Percentiles rank a stretch among this genome's conserved stretches.
Evolutionary conservation across 2,329 filamentous ascomycete genomes (phyloP).

Genomic region (Tolypocladium paradoxum): DNA sequence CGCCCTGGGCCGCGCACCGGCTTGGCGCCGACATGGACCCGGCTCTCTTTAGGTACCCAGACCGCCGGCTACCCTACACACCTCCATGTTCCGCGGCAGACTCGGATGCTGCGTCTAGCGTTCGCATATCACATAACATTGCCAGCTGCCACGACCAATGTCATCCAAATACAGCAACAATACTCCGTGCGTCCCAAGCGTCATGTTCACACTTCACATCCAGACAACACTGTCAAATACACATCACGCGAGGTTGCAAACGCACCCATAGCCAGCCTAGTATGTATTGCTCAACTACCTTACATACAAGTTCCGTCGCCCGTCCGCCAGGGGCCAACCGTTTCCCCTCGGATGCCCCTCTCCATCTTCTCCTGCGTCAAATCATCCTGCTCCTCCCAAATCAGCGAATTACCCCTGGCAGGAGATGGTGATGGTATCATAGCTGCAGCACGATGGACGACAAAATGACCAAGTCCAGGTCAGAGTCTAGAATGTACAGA

Average conservation of each 20-base stretch:
- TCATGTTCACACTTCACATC: too few species aligned
- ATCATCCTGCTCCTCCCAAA: slow-evolving; percentile 5
- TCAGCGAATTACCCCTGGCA: slow-evolving; percentile 19
- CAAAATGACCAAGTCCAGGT: slow-evolving; percentile 19
- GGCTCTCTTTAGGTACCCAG: too few species aligned
- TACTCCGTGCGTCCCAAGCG: too few species aligned
- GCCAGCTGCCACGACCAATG: too few species aligned
- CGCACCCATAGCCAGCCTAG: not conserved
- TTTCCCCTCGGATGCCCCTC: not conserved
- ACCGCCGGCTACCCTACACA: not conserved
- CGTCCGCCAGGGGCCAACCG: not conserved
- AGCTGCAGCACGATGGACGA: slow-evolving; percentile 9
- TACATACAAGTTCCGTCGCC: not conserved
- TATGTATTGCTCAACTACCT: not conserved
- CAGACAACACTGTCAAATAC: not conserved
- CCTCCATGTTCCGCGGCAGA: too few species aligned
- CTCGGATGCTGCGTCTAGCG: too few species aligned
- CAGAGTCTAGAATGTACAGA: slow-evolving; percentile 24
- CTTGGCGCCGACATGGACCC: not conserved
- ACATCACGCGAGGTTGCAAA: not conserved
- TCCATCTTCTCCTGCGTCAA: not conserved
- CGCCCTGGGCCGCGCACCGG: not conserved
- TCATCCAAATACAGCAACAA: too few species aligned
- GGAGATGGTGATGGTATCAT: slow-evolving; percentile 22
- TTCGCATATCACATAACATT: too few species aligned